Evolutionary conservation across 2,329 filamentous ascomycete genomes (phyloP), one percentile per base, ranked within the genome.

Genomic region (Fusarium piperis): DNA sequence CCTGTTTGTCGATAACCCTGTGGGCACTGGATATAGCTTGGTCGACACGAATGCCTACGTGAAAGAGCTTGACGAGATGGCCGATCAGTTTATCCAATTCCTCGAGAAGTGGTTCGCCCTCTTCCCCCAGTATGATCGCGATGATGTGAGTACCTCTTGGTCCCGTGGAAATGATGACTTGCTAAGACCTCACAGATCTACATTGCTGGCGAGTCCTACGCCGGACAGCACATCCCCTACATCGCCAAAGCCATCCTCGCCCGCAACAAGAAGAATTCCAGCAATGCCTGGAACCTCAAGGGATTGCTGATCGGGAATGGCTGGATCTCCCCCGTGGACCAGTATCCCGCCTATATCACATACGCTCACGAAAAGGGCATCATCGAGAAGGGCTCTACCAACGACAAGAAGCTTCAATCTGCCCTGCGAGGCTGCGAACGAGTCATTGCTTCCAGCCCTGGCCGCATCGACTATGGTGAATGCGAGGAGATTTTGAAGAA

Each of bases 221-320:
- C 96, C 6, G 96, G 96, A 48, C 96, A 98, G 79, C 92, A 98
- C 82, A 98, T 99, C 68, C 96, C 96, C 1, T 97, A 99, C 80
- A 96, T 99, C 72, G 93, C 95, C n/a, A 91, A 92, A 78, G 93
- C 93, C 20, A 97, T 99, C 62, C 86, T 98, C 64, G 91, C 94
- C 53, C 93, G 94, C 67, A 99, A 99, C 84, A 92, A 92, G 77
- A 84, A 84, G n/a, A 81, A 82, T 15, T 78, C 78, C 23, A 81
- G 83, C 6, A 57, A 74, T 7, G 59, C 73, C 8, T 99, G 95
- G 96, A 92, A 92, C 57, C 83, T 99, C 30, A 88, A 91, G 73
- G 96, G 95, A 10, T 85, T 99, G 20, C 81, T 99, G 36, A 98
- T 99, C 68, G 97, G 97, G 61, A 99, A 99, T 79, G 96, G 95